Base-by-base conservation (phyloP, 2,329 filamentous ascomycete species). In the Thielaviopsis populi region DNA sequence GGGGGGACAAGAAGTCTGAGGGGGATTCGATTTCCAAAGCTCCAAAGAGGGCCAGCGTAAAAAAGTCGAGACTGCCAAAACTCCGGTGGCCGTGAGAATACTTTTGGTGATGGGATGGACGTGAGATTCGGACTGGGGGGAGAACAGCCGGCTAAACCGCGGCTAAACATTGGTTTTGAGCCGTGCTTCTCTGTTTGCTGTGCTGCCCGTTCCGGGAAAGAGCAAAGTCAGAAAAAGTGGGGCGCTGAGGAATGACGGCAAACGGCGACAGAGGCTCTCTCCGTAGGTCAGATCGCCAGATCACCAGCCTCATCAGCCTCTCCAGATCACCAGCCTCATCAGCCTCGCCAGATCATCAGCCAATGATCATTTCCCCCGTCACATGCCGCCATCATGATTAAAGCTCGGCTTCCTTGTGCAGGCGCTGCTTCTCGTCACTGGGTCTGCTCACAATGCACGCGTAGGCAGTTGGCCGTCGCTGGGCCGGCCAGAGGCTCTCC, bases 81-180 rank as follows among this genome's bases (percentile, higher is more conserved):
- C 40, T 37, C 41, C 64, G n/a, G n/a, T n/a, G n/a, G n/a, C n/a
- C n/a, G 59, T 59, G 67, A 67, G 67, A 67, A 66, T 66, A 67
- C 63, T 63, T 62, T 59, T 58, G 62, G 61, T 50, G 46, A 48
- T 53, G 63, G 50, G 24, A 59, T 30, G 54, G 60, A 40, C 27
- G 30, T 62, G 48, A 58, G 61, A 46, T 27, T 43, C 42, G 64
- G 62, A 61, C 43, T 60, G 62, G 54, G 48, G 46, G 60, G 40
- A 27, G 56, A 41, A 24, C 40, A 33, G 17, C 19, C 65, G 67
- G 67, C 50, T 67, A 60, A 67, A 61, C 19, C 1, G 17, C 61
- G 67, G 67, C 15, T 66, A 63, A 64, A 56, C 17, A 3, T 2
- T 2, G 1, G 13, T 53, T 60, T 64, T 13, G 40, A 59, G 30